These are phyloP conservation scores for Thielaviopsis punctulata DNA, from an alignment of 2,329 filamentous ascomycete genomes.

Conservation along the genomic window DNA sequence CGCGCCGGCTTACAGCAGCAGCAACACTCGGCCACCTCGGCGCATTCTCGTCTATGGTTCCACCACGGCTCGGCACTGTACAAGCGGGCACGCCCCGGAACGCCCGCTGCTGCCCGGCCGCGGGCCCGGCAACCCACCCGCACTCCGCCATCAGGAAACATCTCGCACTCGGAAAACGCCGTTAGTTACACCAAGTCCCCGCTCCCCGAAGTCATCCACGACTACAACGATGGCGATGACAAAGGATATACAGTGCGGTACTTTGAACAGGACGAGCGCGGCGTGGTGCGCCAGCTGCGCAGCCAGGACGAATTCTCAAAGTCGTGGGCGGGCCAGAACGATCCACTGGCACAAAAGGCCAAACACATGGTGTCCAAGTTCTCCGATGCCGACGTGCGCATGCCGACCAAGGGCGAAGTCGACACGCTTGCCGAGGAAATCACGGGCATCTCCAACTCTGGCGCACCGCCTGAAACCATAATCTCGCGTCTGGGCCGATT, in stretches of 20 bases:
- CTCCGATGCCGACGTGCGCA: slow-evolving; percentile 9
- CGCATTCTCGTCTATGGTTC: slow-evolving; percentile 4
- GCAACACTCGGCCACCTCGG: background rate
- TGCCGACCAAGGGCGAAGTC: slow-evolving; percentile 15
- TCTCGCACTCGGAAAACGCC: slow-evolving; percentile 3
- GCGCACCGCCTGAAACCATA: slow-evolving; percentile 5
- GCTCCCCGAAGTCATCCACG: slow-evolving; percentile 11
- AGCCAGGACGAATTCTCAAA: slow-evolving; percentile 25
- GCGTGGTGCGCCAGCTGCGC: slow-evolving; percentile 21
- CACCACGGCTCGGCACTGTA: background rate
- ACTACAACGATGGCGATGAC: slow-evolving; percentile 5
- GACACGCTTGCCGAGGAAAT: slow-evolving; percentile 14
- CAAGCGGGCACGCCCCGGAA: slow-evolving; percentile 5
- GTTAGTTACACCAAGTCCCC: slow-evolving; percentile 7
- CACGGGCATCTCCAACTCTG: slow-evolving; percentile 3
- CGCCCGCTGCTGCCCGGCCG: background rate
- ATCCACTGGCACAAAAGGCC: slow-evolving; percentile 12
- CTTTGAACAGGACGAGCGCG: slow-evolving; percentile 27
- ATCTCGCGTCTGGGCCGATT: slow-evolving; percentile 9
- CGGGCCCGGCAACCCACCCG: background rate
- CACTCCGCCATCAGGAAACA: background rate
- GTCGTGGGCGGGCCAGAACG: slow-evolving; percentile 20
- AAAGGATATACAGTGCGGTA: slow-evolving; percentile 11
- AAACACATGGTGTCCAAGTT: slow-evolving; percentile 7
- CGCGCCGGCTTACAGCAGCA: background rate